phyloP scores from a whole-genome alignment of 148 eudicot genomes.

The Agrostemma githago region DNA sequence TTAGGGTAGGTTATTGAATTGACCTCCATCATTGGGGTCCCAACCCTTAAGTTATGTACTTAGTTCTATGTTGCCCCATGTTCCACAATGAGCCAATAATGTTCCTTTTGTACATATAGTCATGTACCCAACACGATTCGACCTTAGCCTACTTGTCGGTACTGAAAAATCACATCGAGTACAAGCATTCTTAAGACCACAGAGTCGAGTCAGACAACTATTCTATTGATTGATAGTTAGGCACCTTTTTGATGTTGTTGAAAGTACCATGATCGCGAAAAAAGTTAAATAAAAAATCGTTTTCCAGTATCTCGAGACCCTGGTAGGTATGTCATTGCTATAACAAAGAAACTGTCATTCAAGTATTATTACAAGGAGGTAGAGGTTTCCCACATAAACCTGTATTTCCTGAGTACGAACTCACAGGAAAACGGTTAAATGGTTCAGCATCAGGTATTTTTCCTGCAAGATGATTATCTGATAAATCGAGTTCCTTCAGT shows the following conservation, averaged over 20 bases:
- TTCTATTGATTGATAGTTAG: too few relatives aligned
- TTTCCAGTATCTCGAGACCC: too few relatives aligned
- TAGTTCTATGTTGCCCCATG: slow-evolving; percentile 11
- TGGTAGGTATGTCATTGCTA: background rate
- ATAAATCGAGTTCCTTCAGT: slow-evolving; percentile 43
- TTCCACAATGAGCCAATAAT: background rate
- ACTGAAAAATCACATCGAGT: too few relatives aligned
- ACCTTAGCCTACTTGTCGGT: too few relatives aligned
- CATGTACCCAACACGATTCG: too few relatives aligned
- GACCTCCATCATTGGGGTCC: slow-evolving; percentile 8
- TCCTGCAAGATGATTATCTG: slow-evolving; percentile 46
- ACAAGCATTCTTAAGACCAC: too few relatives aligned
- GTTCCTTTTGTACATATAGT: background rate
- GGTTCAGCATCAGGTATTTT: slow-evolving; percentile 49
- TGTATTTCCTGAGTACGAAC: slow-evolving; percentile 45
- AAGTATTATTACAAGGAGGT: slow-evolving; percentile 35
- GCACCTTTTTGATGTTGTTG: too few relatives aligned
- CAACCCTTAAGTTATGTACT: slow-evolving; percentile 5
- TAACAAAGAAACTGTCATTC: slow-evolving; percentile 3
- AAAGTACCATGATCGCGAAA: too few relatives aligned
- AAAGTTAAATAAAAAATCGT: too few relatives aligned
- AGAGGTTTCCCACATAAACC: slow-evolving; percentile 54
- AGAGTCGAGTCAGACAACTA: too few relatives aligned
- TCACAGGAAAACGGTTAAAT: slow-evolving; percentile 39
- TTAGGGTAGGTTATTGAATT: background rate